phyloP scores from a whole-genome alignment of 1,139 yeast genomes.

The Suhomyces guaymorum region DNA sequence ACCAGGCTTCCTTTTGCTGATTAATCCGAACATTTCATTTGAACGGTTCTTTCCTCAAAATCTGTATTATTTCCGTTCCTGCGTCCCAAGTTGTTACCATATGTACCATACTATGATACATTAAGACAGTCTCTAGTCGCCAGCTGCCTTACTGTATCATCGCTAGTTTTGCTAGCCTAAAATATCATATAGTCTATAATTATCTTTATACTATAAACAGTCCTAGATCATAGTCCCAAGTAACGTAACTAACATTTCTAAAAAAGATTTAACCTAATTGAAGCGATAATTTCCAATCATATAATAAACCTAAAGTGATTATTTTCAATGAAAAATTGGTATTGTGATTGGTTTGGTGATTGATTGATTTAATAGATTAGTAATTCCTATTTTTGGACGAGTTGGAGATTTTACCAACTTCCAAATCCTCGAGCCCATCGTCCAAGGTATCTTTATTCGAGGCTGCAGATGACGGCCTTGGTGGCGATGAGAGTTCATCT shows the following conservation, averaged over 20 bases:
- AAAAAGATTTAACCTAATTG: too few relatives aligned
- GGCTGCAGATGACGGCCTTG: background rate
- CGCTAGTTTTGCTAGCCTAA: background rate
- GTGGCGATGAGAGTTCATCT: slow-evolving; percentile 9
- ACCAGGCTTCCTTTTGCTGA: slow-evolving; percentile 44
- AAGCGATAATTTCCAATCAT: too few relatives aligned
- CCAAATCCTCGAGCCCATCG: slow-evolving; percentile 4
- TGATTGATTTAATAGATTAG: slow-evolving; percentile 3
- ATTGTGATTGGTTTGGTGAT: too few relatives aligned
- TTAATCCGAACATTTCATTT: too few relatives aligned
- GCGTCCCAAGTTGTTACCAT: slow-evolving; percentile 5
- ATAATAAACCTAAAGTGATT: too few relatives aligned
- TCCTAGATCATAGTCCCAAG: too few relatives aligned
- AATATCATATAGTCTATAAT: background rate
- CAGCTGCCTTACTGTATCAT: too few relatives aligned
- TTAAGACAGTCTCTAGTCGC: too few relatives aligned
- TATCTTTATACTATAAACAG: background rate
- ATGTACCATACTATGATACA: slow-evolving; percentile 5
- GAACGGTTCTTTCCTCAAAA: too few relatives aligned
- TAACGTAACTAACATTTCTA: too few relatives aligned
- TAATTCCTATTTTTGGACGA: slow-evolving; percentile 10
- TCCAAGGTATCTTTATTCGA: background rate
- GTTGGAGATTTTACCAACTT: slow-evolving; percentile 2
- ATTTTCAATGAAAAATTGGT: too few relatives aligned
- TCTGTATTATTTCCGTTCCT: too few relatives aligned